Evolutionary conservation across 352 stramenopile species (phyloP).

Genomic region (Phytophthora meadii): DNA sequence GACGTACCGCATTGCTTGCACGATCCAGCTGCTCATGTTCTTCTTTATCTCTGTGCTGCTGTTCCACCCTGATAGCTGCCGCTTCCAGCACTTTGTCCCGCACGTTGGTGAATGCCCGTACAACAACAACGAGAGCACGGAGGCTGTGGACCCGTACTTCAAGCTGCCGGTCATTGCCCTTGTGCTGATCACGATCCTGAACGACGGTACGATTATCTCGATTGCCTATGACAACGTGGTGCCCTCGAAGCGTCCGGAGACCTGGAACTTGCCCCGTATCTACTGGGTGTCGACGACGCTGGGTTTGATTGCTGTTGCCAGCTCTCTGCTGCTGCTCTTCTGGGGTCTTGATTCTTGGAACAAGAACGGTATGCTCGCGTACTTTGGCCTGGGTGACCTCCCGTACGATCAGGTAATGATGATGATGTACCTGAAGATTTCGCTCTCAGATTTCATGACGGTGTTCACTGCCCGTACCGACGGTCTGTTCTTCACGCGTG

Average conservation of each 20-base stretch:
- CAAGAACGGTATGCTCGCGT: conserved; percentile 60
- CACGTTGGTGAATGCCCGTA: conserved; percentile 58
- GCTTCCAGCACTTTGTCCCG: conserved; percentile 74
- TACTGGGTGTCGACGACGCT: conserved; percentile 62
- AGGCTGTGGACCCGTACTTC: conserved; percentile 83
- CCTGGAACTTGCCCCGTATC: conserved; percentile 79
- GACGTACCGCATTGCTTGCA: conserved; percentile 94
- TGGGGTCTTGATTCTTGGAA: conserved; percentile 90
- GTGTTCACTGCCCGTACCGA: conserved; percentile 91
- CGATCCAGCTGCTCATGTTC: conserved; percentile 93
- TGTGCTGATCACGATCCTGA: conserved; percentile 95
- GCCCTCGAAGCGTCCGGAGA: conserved; percentile 69
- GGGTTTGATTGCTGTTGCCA: conserved; percentile 79
- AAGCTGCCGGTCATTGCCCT: conserved; percentile 93
- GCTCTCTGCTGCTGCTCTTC: conserved; percentile 86
- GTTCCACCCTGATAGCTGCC: conserved; percentile 84
- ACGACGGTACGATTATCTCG: conserved; percentile 95
- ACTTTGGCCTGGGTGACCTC: conserved; percentile 70
- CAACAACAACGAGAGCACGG: conserved; percentile 52
- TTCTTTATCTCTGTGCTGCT: conserved; percentile 93
- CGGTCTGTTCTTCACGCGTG: conserved; percentile 82
- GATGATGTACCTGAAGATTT: conserved; percentile 96
- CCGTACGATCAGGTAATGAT: conserved; percentile 92
- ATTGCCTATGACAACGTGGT: conserved; percentile 91
- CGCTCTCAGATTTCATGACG: conserved; percentile 93